phyloP scores from a whole-genome alignment of 805 yeast species.

The Candida ipomoeae region DNA sequence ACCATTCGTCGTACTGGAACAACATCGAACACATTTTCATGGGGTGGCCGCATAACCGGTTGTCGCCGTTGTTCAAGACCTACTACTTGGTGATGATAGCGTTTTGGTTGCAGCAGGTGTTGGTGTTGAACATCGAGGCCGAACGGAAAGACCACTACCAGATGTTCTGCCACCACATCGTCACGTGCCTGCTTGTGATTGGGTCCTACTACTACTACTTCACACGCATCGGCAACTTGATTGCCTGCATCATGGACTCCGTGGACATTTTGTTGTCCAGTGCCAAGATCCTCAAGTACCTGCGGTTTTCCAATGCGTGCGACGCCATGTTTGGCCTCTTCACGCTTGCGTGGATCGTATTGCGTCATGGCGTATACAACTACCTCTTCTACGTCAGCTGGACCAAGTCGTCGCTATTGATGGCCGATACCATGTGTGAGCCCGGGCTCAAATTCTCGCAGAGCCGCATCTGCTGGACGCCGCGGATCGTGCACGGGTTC shows the following conservation, averaged over 20 bases:
- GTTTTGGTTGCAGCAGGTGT: conserved; percentile 76
- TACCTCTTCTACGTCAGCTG: conserved; percentile 60
- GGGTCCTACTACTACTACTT: conserved; percentile 75
- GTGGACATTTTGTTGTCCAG: conserved; percentile 68
- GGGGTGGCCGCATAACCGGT: conserved; percentile 70
- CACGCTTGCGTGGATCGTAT: conserved; percentile 61
- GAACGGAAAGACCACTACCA: conserved; percentile 78
- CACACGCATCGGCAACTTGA: conserved; percentile 73
- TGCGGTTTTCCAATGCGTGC: conserved; percentile 56
- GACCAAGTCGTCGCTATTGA: conserved; percentile 35
- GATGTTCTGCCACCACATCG: conserved; percentile 86
- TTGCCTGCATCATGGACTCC: conserved; percentile 75
- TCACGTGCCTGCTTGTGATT: conserved; percentile 61
- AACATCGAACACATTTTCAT: conserved; percentile 56
- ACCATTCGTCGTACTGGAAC: conserved; percentile 53
- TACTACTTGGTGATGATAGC: conserved; percentile 74
- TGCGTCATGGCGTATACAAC: conserved; percentile 72
- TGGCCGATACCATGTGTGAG: conserved; percentile 44
- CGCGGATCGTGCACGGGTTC: conserved; percentile 43
- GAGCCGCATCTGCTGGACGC: conserved; percentile 43
- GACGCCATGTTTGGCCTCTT: conserved; percentile 68
- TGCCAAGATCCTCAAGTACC: conserved; percentile 76
- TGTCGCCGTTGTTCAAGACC: conserved; percentile 50
- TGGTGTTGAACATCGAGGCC: conserved; percentile 72
- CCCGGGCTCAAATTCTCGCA: conserved; percentile 16